These are phyloP conservation scores for Apophysomyces sp. DNA, from an alignment of 371 early-diverging fungal genomes.

Conservation along the genomic window DNA sequence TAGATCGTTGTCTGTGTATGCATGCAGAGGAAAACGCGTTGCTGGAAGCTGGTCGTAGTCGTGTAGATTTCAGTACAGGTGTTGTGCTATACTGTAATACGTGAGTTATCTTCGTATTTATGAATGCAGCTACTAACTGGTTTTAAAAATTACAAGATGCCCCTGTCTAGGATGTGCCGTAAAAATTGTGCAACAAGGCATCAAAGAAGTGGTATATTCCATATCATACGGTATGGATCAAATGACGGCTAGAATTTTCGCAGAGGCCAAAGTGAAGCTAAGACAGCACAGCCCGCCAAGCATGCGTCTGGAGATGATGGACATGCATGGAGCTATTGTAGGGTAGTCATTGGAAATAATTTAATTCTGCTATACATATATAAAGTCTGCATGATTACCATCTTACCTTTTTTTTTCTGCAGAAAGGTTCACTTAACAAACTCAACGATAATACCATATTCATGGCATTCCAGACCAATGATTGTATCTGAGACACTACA, in stretches of 20 bases:
- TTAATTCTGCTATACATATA: background rate
- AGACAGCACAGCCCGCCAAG: slow-evolving; percentile 76
- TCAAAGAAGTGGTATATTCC: slow-evolving; percentile 90
- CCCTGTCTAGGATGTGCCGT: slow-evolving; percentile 92
- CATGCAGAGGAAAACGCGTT: slow-evolving; percentile 99
- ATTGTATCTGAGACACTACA: too few species aligned
- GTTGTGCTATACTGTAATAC: slow-evolving; percentile 93
- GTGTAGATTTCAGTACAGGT: slow-evolving; percentile 62
- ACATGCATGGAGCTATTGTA: slow-evolving; percentile 1
- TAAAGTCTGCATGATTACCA: too few species aligned
- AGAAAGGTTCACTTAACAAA: background rate
- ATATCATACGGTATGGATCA: slow-evolving; percentile 90
- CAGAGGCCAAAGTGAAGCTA: slow-evolving; percentile 77
- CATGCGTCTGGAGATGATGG: slow-evolving; percentile 31
- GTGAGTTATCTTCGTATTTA: slow-evolving; percentile 18
- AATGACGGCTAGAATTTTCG: slow-evolving; percentile 75
- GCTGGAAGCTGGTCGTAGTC: slow-evolving; percentile 89
- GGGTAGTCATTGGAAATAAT: background rate
- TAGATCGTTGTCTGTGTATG: slow-evolving; percentile 94
- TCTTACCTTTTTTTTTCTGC: background rate
- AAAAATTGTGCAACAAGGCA: slow-evolving; percentile 94
- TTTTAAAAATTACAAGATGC: slow-evolving; percentile 37
- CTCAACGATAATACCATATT: too few species aligned
- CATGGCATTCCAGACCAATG: too few species aligned
- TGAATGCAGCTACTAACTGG: slow-evolving; percentile 8